phyloP scores from a whole-genome alignment of 768 basidiomycete genomes.

The Cubamyces lactineus region DNA sequence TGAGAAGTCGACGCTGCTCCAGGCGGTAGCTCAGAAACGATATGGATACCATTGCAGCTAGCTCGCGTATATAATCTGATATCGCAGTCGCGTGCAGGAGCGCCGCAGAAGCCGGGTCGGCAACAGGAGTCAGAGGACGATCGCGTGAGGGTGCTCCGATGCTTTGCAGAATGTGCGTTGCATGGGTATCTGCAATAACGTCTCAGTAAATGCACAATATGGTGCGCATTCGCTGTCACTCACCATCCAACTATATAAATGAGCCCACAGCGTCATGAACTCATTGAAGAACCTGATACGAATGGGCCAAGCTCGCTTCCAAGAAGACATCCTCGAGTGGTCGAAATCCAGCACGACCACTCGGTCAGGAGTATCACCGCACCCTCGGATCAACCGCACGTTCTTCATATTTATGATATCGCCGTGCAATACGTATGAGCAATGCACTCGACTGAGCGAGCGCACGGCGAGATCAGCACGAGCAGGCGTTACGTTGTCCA shows the following conservation, averaged over 20 bases:
- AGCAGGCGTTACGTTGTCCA: constrained; percentile 4
- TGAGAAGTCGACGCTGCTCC: too few species aligned
- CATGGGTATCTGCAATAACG: too few species aligned
- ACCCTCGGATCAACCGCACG: background rate
- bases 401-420: background rate
- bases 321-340: background rate
- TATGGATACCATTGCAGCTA: too few species aligned
- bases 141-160: too few species aligned
- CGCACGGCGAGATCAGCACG: constrained; percentile 14
- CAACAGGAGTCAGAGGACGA: too few species aligned
- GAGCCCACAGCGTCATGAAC: background rate
- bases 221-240: background rate
- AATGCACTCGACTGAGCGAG: constrained; percentile 10
- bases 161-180: too few species aligned
- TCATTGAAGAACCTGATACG: background rate
- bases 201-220: too few species aligned
- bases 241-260: background rate
- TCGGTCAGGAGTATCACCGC: background rate
- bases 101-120: too few species aligned
- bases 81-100: too few species aligned
- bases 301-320: too few species aligned
- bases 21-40: too few species aligned
- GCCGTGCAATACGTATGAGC: constrained; percentile 17
- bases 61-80: too few species aligned
- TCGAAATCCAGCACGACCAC: constrained; percentile 1